Percentiles rank a stretch among this genome's conserved stretches.
phyloP scores from a whole-genome alignment of 73 alveolate genomes.

The Durusdinium trenchii region DNA sequence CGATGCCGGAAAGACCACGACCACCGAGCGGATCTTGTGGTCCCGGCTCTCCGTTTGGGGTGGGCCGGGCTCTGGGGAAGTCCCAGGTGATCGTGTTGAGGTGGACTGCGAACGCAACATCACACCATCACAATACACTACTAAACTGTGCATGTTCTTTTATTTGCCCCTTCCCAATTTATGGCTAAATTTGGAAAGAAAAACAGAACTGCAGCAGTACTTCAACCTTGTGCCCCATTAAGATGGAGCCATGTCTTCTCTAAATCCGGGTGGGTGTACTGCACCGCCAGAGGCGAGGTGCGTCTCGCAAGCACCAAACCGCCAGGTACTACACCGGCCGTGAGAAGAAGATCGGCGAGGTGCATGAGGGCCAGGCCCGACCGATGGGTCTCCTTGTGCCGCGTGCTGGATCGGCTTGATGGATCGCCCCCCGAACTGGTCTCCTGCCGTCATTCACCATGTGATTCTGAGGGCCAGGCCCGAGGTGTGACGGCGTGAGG shows the following conservation, averaged over 20 bases:
- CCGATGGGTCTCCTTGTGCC: no score
- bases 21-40: conserved; percentile 98
- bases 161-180: no score
- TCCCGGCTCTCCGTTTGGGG: no score
- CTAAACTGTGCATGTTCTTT: not conserved
- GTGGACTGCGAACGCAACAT: conserved; percentile 96
- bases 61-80: conserved; percentile 97
- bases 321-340: conserved; percentile 96
- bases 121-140: not conserved
- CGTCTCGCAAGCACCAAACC: no score
- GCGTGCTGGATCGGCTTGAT: not conserved
- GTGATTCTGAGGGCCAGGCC: no score
- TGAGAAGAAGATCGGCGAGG: conserved; percentile 83
- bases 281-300: not conserved
- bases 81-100: conserved; percentile 98
- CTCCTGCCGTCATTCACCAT: no score
- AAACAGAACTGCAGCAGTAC: not conserved
- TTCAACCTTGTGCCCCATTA: not conserved
- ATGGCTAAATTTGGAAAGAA: not conserved
- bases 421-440: not conserved
- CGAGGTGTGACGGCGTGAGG: no score
- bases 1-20: conserved; percentile 99
- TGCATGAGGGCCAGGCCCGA: conserved; percentile 95
- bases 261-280: not conserved
- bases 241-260: not conserved